Conservation (phyloP, 805 yeast genomes). For the Ogataea wickerhamii region DNA sequence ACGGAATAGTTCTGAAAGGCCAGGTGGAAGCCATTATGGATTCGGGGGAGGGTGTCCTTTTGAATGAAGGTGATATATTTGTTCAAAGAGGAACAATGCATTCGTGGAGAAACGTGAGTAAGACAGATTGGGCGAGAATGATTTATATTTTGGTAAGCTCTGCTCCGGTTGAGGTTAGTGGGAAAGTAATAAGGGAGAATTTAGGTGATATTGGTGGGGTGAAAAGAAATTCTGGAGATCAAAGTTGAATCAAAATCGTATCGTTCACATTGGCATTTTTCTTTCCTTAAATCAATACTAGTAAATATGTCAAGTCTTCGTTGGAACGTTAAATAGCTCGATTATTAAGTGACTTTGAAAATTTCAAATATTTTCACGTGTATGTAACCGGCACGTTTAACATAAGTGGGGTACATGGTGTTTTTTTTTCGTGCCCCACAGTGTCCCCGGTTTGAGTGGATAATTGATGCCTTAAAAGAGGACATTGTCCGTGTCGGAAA, state of each 20-base stretch:
- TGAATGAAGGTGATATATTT: constrained; percentile 9
- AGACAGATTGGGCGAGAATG: constrained; percentile 10
- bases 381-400: no score
- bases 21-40: constrained; percentile 10
- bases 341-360: no score
- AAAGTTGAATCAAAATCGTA: constrained; percentile 1
- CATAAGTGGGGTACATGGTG: no score
- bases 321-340: no score
- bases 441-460: no score
- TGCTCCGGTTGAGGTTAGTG: constrained; percentile 8
- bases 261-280: no score
- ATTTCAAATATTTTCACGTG: no score
- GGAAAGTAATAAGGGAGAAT: constrained; percentile 4
- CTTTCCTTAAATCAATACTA: no score
- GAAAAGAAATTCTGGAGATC: constrained; percentile 6
- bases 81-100: constrained; percentile 12
- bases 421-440: no score
- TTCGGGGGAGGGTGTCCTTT: constrained; percentile 4
- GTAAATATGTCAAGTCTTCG: no score
- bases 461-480: no score
- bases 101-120: constrained; percentile 9
- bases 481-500: no score
- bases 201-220: constrained; percentile 10
- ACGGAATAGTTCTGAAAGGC: constrained; percentile 9
- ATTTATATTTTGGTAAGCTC: constrained; percentile 7